phyloP scores from a whole-genome alignment of 2,329 filamentous ascomycete species.

The Colletotrichum theobromicola region DNA sequence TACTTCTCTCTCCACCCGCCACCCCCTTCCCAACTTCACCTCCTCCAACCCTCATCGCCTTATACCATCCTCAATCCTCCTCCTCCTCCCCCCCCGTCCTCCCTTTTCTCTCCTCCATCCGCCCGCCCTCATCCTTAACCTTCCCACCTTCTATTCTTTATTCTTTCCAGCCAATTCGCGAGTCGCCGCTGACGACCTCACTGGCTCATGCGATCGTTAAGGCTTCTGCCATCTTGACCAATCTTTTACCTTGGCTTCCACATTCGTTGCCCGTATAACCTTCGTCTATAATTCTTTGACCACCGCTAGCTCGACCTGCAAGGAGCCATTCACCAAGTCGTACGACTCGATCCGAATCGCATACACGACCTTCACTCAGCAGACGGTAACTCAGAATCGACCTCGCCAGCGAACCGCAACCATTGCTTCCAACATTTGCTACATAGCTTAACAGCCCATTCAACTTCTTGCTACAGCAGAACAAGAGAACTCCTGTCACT shows the following conservation, averaged over 20 bases:
- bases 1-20: slow-evolving; percentile 23
- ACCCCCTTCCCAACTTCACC: slow-evolving; percentile 22
- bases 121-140: slow-evolving; percentile 34
- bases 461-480: neutral
- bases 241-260: slow-evolving; percentile 19
- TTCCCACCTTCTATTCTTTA: slow-evolving; percentile 32
- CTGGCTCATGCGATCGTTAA: slow-evolving; percentile 20
- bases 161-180: slow-evolving; percentile 24
- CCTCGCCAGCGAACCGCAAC: slow-evolving; percentile 20
- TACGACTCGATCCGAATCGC: slow-evolving; percentile 2
- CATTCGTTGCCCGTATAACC: slow-evolving; percentile 24
- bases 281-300: slow-evolving; percentile 26
- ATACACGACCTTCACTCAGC: slow-evolving; percentile 18
- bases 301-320: slow-evolving; percentile 10
- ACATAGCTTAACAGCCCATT: neutral
- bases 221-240: slow-evolving; percentile 17
- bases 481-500: neutral
- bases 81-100: slow-evolving; percentile 24
- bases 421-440: neutral
- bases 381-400: slow-evolving; percentile 14
- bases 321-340: slow-evolving; percentile 7
- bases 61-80: slow-evolving; percentile 29
- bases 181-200: slow-evolving; percentile 17
- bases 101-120: slow-evolving; percentile 1
- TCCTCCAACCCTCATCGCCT: slow-evolving; percentile 27